Evolutionary conservation across 208 protist species (phyloP), one percentile per base, ranked within the genome.

Genomic region (Crithidia expoeki): DNA sequence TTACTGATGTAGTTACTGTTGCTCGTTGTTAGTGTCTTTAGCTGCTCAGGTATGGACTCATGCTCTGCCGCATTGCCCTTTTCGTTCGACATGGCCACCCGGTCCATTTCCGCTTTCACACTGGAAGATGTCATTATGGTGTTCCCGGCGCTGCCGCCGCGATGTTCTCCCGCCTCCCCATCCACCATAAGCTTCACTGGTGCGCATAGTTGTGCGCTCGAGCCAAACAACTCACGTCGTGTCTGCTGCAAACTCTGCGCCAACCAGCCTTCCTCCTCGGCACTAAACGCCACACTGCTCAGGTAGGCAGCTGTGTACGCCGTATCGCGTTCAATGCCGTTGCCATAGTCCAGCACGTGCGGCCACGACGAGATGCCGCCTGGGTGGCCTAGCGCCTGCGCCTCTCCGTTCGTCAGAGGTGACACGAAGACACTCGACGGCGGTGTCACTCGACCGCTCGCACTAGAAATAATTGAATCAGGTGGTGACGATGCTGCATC

Each of bases 361-460:
- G 79, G 74, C 84, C 84, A 90, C 23, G 76, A 86, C 1, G 83
- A 89, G 12, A 93, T 78, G 4, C 80, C 84, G 23, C 77, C 72
- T 2, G 63, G 65, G 46, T 69, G 64, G 3, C 73, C 59, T 32
- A 68, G 42, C 56, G 60, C 57, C 51, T 74, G 58, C n/a, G 66
- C 74, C 52, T 75, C 63, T 1, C 16, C 33, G 51, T 49, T 55
- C 14, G 58, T 46, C 5, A 76, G 46, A 6, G 71, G 71, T 28
- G 55, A n/a, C 44, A 66, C 28, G 11, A 42, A 40, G 1, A 4
- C 27, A 14, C 52, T 30, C 25, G 38, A 25, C 27, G 44, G 23
- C 4, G 16, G 36, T 42, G 44, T 12, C 36, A 40, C 36, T 40
- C 36, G 36, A 5, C 12, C 12, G 17, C 14, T 17, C 19, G n/a